Evolutionary conservation across 805 yeast genomes (phyloP).

Genomic region (Yarrowia porcina): DNA sequence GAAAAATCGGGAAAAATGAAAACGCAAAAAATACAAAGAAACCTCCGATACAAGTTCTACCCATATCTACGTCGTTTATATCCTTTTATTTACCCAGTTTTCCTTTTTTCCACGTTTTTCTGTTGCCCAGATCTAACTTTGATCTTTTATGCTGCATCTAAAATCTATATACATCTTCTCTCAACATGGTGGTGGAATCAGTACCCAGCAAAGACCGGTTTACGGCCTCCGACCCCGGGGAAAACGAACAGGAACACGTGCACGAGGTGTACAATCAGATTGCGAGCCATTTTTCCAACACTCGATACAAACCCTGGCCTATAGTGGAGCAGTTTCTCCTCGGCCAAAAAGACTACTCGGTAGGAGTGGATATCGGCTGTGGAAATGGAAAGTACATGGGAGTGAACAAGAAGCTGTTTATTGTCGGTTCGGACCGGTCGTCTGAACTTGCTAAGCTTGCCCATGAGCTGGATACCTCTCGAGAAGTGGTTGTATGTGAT

Average conservation of each 20-base stretch:
- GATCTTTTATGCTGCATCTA: not conserved
- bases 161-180: not conserved
- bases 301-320: slow-evolving; percentile 97
- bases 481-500: slow-evolving; percentile 73
- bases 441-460: slow-evolving; percentile 40
- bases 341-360: slow-evolving; percentile 48
- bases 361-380: slow-evolving; percentile 94
- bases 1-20: no score
- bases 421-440: slow-evolving; percentile 59
- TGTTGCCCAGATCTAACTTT: not conserved
- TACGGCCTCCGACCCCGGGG: slow-evolving; percentile 40
- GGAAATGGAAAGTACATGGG: slow-evolving; percentile 92
- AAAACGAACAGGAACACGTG: slow-evolving; percentile 72
- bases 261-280: slow-evolving; percentile 92
- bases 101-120: no score
- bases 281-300: slow-evolving; percentile 88
- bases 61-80: no score
- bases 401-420: slow-evolving; percentile 62
- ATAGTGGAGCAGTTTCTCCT: slow-evolving; percentile 71
- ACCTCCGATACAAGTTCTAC: no score
- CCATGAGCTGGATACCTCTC: slow-evolving; percentile 38
- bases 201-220: slow-evolving; percentile 18
- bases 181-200: slow-evolving; percentile 13
- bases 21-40: no score
- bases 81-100: no score